A percentile compares a stretch with the other conserved stretches of the same genome.
These are phyloP conservation scores for Boletus rubescentipes DNA, from an alignment of 768 basidiomycete genomes.

Conservation along the genomic window DNA sequence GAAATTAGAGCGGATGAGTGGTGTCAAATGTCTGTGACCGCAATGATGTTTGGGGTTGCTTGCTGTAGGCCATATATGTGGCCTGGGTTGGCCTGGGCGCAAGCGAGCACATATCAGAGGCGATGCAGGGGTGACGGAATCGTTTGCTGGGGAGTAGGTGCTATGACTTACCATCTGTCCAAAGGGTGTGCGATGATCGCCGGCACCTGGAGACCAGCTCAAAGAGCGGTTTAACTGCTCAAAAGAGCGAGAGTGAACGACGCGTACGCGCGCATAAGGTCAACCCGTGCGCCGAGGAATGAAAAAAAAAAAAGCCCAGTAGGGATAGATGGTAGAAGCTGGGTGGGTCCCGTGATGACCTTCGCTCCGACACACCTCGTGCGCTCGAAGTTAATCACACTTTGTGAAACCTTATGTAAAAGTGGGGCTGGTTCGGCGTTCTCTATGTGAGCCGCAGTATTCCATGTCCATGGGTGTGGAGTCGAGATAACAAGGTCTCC, in stretches of 20 bases:
- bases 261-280: constrained; percentile 10
- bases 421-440: constrained; percentile 6
- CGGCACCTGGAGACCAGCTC: neutral
- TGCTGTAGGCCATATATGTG: too few relatives aligned
- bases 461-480: constrained; percentile 1
- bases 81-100: too few relatives aligned
- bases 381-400: constrained; percentile 13
- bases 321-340: constrained; percentile 3
- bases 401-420: constrained; percentile 20
- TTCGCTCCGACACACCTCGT: constrained; percentile 14
- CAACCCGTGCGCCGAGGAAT: constrained; percentile 11
- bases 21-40: neutral
- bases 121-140: neutral
- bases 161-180: neutral
- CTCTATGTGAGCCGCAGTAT: constrained; percentile 17
- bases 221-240: neutral
- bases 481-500: constrained; percentile 6
- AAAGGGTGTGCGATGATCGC: neutral
- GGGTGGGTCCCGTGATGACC: constrained; percentile 4
- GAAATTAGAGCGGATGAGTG: neutral
- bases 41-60: neutral
- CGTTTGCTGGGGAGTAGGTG: neutral
- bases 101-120: neutral
- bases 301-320: constrained; percentile 1
- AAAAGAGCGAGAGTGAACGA: constrained; percentile 2